Conservation (phyloP, 306 rosid genomes). For the Quercus gilva region DNA sequence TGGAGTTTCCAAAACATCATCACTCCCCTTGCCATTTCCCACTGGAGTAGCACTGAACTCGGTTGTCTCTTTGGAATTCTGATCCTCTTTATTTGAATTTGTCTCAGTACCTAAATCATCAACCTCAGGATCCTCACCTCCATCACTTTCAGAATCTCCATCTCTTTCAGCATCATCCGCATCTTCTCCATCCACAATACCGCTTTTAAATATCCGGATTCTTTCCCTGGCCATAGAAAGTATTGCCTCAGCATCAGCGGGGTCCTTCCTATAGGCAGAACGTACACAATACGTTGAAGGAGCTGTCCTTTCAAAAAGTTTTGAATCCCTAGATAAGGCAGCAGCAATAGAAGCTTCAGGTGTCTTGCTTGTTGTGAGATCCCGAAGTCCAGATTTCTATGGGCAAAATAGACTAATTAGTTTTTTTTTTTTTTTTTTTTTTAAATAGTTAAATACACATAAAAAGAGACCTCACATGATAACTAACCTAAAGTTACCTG, state of each 20-base stretch:
- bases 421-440: conserved; percentile 9
- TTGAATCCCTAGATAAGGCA: conserved; percentile 83
- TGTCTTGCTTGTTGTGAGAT: conserved; percentile 76
- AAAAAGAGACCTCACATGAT: background rate
- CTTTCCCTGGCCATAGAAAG: conserved; percentile 68
- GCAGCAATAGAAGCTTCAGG: conserved; percentile 81
- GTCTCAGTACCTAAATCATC: conserved; percentile 54
- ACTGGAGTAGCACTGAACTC: conserved; percentile 20
- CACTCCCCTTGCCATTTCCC: conserved; percentile 27
- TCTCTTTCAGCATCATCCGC: conserved; percentile 67
- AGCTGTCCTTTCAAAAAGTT: conserved; percentile 80
- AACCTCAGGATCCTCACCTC: conserved; percentile 54
- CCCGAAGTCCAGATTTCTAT: conserved; percentile 84
- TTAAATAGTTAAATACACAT: conserved; percentile 2
- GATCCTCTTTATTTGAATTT: conserved; percentile 26
- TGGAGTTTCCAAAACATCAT: conserved; percentile 26
- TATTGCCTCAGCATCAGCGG: conserved; percentile 57
- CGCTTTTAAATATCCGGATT: conserved; percentile 51
- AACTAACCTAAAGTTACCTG: conserved; percentile 46
- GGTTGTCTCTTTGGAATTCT: conserved; percentile 20
- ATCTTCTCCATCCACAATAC: conserved; percentile 48
- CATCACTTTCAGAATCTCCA: conserved; percentile 68
- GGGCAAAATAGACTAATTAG: conserved; percentile 6
- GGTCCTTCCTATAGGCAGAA: conserved; percentile 65
- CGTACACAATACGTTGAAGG: conserved; percentile 79